Conservation (phyloP, 306 rosid genomes). For the Ceratonia siliqua region DNA sequence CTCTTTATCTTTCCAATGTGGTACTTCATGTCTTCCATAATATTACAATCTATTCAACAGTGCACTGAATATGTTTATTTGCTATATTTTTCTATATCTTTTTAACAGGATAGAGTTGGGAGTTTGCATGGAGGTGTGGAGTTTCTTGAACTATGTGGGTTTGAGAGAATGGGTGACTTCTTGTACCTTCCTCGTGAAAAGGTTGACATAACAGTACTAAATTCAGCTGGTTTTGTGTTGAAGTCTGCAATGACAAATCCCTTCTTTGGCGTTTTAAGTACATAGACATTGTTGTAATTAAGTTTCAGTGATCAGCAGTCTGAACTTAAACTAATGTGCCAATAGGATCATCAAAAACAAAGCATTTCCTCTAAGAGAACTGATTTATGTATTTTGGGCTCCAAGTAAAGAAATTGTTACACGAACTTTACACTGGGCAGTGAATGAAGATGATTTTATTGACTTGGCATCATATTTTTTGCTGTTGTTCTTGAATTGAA, state of each 20-base stretch:
- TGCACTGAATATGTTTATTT: neutral
- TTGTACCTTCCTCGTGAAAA: conserved; percentile 67
- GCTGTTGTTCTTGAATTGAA: neutral
- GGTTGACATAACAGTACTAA: conserved; percentile 45
- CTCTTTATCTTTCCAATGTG: too few species aligned
- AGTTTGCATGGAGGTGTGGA: conserved; percentile 65
- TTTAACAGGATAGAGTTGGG: conserved; percentile 83
- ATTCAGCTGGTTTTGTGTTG: conserved; percentile 62
- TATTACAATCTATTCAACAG: too few species aligned
- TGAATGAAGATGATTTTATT: conserved; percentile 7
- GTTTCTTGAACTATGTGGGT: conserved; percentile 91
- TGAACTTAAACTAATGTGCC: neutral
- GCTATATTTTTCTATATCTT: neutral
- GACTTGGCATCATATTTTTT: neutral
- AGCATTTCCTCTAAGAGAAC: neutral
- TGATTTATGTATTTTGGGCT: neutral
- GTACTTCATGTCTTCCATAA: too few species aligned
- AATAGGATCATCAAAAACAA: neutral
- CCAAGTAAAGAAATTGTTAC: neutral
- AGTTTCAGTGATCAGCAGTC: neutral
- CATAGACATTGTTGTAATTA: conserved; percentile 11
- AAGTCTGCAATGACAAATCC: conserved; percentile 81
- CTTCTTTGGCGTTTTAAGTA: conserved; percentile 75
- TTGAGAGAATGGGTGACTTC: conserved; percentile 60
- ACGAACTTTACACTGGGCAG: conserved; percentile 4